phyloP scores from a whole-genome alignment of 352 stramenopile genomes.

The Phytophthora cactorum region DNA sequence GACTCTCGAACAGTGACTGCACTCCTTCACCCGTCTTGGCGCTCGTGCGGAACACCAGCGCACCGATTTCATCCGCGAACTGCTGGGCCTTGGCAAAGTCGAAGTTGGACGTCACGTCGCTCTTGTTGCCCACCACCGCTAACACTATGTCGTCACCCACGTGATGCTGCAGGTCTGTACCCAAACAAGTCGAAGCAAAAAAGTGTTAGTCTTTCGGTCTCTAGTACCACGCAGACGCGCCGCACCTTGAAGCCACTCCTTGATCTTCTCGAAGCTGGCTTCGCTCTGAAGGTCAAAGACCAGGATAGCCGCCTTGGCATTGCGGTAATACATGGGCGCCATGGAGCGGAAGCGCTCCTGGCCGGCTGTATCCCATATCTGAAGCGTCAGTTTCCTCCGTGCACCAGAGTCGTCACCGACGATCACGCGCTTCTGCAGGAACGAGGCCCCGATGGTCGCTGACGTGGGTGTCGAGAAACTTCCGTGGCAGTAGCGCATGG shows the following conservation, averaged over 20 bases:
- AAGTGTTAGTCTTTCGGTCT: slow-evolving; percentile 1
- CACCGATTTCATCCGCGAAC: slow-evolving; percentile 82
- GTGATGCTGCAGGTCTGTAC: slow-evolving; percentile 75
- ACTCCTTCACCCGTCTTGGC: slow-evolving; percentile 85
- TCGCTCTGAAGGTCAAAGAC: slow-evolving; percentile 86
- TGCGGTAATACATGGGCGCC: slow-evolving; percentile 92
- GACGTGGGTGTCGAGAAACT: slow-evolving; percentile 87
- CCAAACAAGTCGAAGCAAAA: slow-evolving; percentile 11
- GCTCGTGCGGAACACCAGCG: slow-evolving; percentile 83
- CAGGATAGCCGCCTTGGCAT: slow-evolving; percentile 88
- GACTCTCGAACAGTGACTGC: slow-evolving; percentile 73
- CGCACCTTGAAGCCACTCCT: slow-evolving; percentile 84
- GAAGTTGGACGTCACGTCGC: slow-evolving; percentile 68
- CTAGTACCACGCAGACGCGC: background rate
- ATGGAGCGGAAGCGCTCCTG: slow-evolving; percentile 82
- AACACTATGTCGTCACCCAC: slow-evolving; percentile 83
- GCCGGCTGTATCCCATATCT: slow-evolving; percentile 81
- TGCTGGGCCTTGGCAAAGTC: slow-evolving; percentile 74
- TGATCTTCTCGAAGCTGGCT: slow-evolving; percentile 86
- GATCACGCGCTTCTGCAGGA: slow-evolving; percentile 87
- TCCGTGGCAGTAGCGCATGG: slow-evolving; percentile 88
- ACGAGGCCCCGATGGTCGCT: slow-evolving; percentile 86
- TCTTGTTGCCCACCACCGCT: slow-evolving; percentile 87
- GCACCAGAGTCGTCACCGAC: slow-evolving; percentile 54
- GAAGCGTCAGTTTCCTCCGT: slow-evolving; percentile 84